Conservation (phyloP, 2,329 filamentous ascomycete genomes). For the Zasmidium angulare region DNA sequence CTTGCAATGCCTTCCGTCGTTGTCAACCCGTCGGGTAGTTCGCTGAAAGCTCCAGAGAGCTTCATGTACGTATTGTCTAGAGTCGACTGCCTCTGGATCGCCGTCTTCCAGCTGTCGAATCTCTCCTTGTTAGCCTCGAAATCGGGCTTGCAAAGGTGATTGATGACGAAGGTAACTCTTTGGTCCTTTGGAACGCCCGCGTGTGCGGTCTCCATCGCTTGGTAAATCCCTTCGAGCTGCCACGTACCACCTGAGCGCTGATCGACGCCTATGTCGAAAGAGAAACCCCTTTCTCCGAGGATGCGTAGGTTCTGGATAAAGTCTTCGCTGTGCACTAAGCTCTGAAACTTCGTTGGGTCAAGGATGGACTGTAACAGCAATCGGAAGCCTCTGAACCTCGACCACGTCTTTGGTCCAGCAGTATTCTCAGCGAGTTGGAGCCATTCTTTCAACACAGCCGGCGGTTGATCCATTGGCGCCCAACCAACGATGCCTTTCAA, state of each 20-base stretch:
- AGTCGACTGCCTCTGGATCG: slow-evolving; percentile 66
- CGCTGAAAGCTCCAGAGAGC: slow-evolving; percentile 81
- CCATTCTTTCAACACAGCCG: slow-evolving; percentile 63
- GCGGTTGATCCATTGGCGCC: slow-evolving; percentile 75
- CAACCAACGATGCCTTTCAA: slow-evolving; percentile 75
- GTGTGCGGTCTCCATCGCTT: slow-evolving; percentile 53
- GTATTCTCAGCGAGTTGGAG: slow-evolving; percentile 59
- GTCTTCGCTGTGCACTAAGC: slow-evolving; percentile 33
- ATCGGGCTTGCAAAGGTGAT: slow-evolving; percentile 89
- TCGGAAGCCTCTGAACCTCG: slow-evolving; percentile 72
- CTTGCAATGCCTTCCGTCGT: slow-evolving; percentile 58
- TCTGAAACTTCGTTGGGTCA: slow-evolving; percentile 36
- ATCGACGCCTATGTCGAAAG: slow-evolving; percentile 85
- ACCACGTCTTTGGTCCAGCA: slow-evolving; percentile 63
- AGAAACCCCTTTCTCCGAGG: slow-evolving; percentile 59
- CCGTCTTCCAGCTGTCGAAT: slow-evolving; percentile 68
- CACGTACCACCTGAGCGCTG: slow-evolving; percentile 71
- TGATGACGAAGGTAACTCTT: slow-evolving; percentile 68
- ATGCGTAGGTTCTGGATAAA: slow-evolving; percentile 55
- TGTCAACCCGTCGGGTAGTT: slow-evolving; percentile 61
- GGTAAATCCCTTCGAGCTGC: slow-evolving; percentile 46
- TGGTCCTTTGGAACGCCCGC: slow-evolving; percentile 59
- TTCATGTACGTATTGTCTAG: slow-evolving; percentile 78
- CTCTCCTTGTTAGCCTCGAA: slow-evolving; percentile 45
- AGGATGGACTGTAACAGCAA: slow-evolving; percentile 68